Percentiles rank a stretch among this genome's conserved stretches.
Evolutionary conservation across 1,139 yeast genomes (phyloP).

Genomic region (Wickerhamomyces sp.): DNA sequence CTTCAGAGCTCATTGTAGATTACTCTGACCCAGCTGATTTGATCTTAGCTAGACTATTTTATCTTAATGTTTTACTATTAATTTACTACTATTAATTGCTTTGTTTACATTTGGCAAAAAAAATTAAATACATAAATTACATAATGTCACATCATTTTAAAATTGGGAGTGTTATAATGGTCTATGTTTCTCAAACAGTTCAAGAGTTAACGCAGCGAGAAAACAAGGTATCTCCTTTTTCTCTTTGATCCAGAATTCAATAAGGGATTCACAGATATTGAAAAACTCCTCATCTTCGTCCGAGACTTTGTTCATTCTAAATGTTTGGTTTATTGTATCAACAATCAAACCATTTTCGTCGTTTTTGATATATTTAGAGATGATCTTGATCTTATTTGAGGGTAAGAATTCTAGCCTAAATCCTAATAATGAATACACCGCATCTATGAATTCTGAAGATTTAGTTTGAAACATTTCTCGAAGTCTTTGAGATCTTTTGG

Average conservation of each 20-base stretch:
- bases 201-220: constrained; percentile 69
- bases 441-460: constrained; percentile 68
- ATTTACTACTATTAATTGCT: neutral
- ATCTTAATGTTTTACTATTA: no score
- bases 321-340: constrained; percentile 29
- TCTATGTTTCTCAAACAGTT: constrained; percentile 39
- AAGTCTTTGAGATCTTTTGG: constrained; percentile 57
- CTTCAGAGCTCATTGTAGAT: no score
- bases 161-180: neutral
- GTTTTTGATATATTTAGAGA: constrained; percentile 43
- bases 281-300: constrained; percentile 32
- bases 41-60: no score
- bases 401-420: constrained; percentile 69
- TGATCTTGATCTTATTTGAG: constrained; percentile 61
- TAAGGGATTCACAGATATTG: constrained; percentile 49
- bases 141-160: neutral
- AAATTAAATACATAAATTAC: neutral
- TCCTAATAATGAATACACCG: constrained; percentile 68
- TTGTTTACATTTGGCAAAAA: neutral
- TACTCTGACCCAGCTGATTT: no score
- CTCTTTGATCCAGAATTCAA: constrained; percentile 65
- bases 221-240: constrained; percentile 75
- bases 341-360: constrained; percentile 31
- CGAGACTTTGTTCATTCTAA: constrained; percentile 27
- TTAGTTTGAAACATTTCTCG: constrained; percentile 63